phyloP scores from a whole-genome alignment of 2,329 filamentous ascomycete species.

The Diplodia sapinea region DNA sequence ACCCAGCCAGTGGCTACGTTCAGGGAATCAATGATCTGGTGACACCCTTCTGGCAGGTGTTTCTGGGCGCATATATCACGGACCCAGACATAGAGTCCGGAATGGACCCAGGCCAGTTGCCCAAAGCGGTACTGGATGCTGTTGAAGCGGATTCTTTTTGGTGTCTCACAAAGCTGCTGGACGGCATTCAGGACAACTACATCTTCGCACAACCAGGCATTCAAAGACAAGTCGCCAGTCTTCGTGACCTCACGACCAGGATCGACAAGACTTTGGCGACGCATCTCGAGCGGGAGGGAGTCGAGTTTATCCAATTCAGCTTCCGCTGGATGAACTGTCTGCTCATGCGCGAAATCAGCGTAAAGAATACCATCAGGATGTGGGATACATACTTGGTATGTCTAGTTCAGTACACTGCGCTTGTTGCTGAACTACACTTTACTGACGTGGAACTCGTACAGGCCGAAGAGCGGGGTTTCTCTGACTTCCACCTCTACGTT shows the following conservation, averaged over 20 bases:
- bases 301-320: slow-evolving; percentile 99
- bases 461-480: slow-evolving; percentile 98
- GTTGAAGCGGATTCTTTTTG: slow-evolving; percentile 98
- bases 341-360: slow-evolving; percentile 95
- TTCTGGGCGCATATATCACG: slow-evolving; percentile 92
- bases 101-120: slow-evolving; percentile 96
- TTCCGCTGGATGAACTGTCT: slow-evolving; percentile 99
- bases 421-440: neutral
- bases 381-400: slow-evolving; percentile 98
- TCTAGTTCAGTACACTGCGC: slow-evolving; percentile 31
- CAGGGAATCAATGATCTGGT: slow-evolving; percentile 99
- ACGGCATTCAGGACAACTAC: slow-evolving; percentile 98
- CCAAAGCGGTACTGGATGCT: slow-evolving; percentile 87
- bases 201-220: slow-evolving; percentile 98
- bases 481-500: slow-evolving; percentile 96
- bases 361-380: slow-evolving; percentile 97
- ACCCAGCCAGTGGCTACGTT: slow-evolving; percentile 96
- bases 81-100: slow-evolving; percentile 88
- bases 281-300: slow-evolving; percentile 86
- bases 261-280: slow-evolving; percentile 86
- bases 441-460: slow-evolving; percentile 47
- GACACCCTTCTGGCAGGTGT: slow-evolving; percentile 97
- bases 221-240: slow-evolving; percentile 85
- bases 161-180: slow-evolving; percentile 97
- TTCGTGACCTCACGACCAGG: slow-evolving; percentile 86